Evolutionary conservation across 192 early-diverging fungal species (phyloP), one percentile per base, ranked within the genome.

Genomic region (Diversispora eburnea): DNA sequence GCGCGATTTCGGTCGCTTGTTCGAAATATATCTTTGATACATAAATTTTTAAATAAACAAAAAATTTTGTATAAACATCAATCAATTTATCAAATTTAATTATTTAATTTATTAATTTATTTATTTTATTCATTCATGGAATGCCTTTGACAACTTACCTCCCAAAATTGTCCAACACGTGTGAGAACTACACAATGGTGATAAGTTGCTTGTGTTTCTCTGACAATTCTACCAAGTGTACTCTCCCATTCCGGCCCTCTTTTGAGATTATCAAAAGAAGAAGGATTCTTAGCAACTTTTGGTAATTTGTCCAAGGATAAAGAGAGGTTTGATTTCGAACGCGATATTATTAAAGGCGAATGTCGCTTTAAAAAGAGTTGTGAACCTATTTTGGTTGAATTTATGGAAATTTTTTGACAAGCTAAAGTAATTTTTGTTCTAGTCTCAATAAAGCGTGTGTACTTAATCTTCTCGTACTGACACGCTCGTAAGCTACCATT

Each of bases 91-190:
- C 64, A 19, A 3, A 54, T 64, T 52, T 43, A 41, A 55, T n/a
- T 9, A 42, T 59, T 49, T 41, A 20, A 20, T 13, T 25, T 41
- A 60, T 57, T 25, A 17, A 51, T n/a, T 9, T 13, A 22, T 17
- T 56, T 15, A 46, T 17, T 66, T 66, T 54, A 8, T 19, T 67
- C 9, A 39, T 57, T n/a, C n/a, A n/a, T 9, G 15, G 39, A 67
- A 63, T 39, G 9, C 19, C 1, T 13, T 61, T 48, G 4, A 39
- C 13, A 12, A 9, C 9, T 68, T 84, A 87, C 86, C 80, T 93
- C 92, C 77, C 91, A 93, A 69, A 93, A 91, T 67, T 89, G 88
- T n/a, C 92, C 92, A 20, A 93, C 92, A 45, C 88, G 87, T 15
- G 88, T 84, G 12, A 93, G 82, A 1, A 93, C 76, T 17, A 91